Conservation (phyloP, 1,284 basidiomycete species). For the Trametes pubescens region DNA sequence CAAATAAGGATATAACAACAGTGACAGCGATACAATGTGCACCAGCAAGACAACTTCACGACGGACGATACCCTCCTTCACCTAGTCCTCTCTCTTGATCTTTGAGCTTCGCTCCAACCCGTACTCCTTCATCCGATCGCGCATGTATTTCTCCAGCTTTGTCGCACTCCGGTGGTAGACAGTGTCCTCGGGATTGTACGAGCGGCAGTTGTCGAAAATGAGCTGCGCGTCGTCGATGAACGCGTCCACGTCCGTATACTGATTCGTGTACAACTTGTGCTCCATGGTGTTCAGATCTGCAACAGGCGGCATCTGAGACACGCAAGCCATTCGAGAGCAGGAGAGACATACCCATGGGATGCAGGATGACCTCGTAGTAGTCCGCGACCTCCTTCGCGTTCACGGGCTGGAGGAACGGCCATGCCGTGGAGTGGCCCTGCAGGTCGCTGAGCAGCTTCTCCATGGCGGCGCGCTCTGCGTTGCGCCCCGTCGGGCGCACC, state of each 20-base stretch:
- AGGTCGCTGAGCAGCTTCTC: constrained; percentile 87
- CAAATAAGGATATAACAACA: constrained; percentile 6
- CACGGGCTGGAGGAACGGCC: constrained; percentile 91
- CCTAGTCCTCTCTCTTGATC: constrained; percentile 30
- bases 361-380: constrained; percentile 91
- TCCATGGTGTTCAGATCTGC: constrained; percentile 94
- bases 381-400: constrained; percentile 86
- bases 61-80: background rate
- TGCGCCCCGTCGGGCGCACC: constrained; percentile 54
- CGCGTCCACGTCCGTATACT: constrained; percentile 80
- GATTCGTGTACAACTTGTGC: constrained; percentile 85
- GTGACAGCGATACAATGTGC: background rate
- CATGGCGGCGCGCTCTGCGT: constrained; percentile 73
- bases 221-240: constrained; percentile 86
- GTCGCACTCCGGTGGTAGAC: constrained; percentile 90
- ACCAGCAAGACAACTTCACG: background rate
- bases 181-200: constrained; percentile 89
- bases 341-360: constrained; percentile 87
- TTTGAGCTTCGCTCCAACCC: constrained; percentile 31
- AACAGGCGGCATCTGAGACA: background rate
- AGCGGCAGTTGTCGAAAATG: constrained; percentile 91
- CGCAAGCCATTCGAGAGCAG: background rate
- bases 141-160: constrained; percentile 79
- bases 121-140: constrained; percentile 50
- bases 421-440: constrained; percentile 82